Base-by-base conservation (phyloP, 768 basidiomycete genomes). In the Favolaschia claudopus region DNA sequence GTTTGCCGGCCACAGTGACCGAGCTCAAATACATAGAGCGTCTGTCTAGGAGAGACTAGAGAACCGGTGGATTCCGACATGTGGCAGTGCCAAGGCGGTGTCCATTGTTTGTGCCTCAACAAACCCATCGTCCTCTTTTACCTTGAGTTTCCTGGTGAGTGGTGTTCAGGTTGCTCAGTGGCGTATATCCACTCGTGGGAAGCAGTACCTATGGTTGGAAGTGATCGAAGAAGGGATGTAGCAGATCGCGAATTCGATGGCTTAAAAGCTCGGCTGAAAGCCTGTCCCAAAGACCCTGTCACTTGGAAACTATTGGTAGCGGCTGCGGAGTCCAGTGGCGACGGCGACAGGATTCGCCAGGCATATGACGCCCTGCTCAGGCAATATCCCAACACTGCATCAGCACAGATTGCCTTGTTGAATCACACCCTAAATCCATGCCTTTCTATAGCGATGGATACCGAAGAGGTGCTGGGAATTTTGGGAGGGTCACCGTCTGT, bases 371-470 rank as follows among this genome's bases (percentile, higher is more conserved):
- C 84, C 37, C 79, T 98, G 63, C 82, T 96, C 55, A 85, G 88
- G 69, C 87, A 87, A 48, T 96, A 92, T 73, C 96, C 96, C 19
- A 96, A 96, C 74, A 94, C 91, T 67, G 95, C 98, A 77, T 85
- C 89, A 10, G 91, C 91, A 1, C 93, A 95, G 77, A 90, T 93
- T 64, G 86, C 88, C 20, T 95, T 95, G 70, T 83, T 95, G 71
- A 86, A 83, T 50, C 92, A 93, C 65, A 91, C 89, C 68, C 69
- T 92, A 74, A 76, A 83, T 61, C 78, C 85, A 72, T 82, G 84
- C 38, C 75, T 83, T 92, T 91, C 74, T 80, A 82, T 55, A 85
- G 87, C 67, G 95, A 93, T 19, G 57, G 85, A 86, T 66, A 95
- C 93, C 19, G 94, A 96, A 76, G 83, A 84, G 10, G 76, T 98